Conservation (phyloP, 805 yeast genomes). For the Scheffersomyces lignosus region DNA sequence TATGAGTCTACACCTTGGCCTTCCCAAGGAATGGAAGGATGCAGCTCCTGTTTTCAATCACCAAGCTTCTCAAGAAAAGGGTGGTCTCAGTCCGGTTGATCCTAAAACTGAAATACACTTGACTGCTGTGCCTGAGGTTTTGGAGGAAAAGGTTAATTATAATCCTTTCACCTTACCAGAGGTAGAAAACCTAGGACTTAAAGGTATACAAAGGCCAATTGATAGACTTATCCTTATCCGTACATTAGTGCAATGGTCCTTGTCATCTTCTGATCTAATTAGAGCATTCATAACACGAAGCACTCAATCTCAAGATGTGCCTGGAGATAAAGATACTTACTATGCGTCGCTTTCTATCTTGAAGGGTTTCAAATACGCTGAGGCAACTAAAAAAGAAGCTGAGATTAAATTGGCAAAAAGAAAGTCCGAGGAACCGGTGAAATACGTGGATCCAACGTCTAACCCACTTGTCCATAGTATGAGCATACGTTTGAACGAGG, state of each 20-base stretch:
- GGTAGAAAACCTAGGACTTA: conserved; percentile 34
- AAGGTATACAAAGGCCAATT: conserved; percentile 27
- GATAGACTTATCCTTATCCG: conserved; percentile 40
- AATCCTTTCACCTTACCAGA: conserved; percentile 23
- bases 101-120: conserved; percentile 2
- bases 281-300: conserved; percentile 23
- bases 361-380: conserved; percentile 34
- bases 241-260: conserved; percentile 36
- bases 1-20: conserved; percentile 24
- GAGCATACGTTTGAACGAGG: conserved; percentile 33
- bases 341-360: conserved; percentile 36
- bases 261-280: conserved; percentile 30
- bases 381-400: conserved; percentile 30
- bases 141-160: conserved; percentile 10
- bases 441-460: conserved; percentile 40
- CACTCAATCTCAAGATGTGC: conserved; percentile 31
- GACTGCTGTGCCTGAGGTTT: neutral
- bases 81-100: conserved; percentile 20
- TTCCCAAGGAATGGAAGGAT: conserved; percentile 42
- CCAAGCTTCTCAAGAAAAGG: conserved; percentile 5
- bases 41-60: conserved; percentile 8
- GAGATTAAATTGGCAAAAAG: conserved; percentile 30
- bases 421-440: conserved; percentile 14
- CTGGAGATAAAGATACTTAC: conserved; percentile 39
- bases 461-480: conserved; percentile 36